Base-by-base conservation (phyloP, 345 rosid species). In the Dovyalis caffra region DNA sequence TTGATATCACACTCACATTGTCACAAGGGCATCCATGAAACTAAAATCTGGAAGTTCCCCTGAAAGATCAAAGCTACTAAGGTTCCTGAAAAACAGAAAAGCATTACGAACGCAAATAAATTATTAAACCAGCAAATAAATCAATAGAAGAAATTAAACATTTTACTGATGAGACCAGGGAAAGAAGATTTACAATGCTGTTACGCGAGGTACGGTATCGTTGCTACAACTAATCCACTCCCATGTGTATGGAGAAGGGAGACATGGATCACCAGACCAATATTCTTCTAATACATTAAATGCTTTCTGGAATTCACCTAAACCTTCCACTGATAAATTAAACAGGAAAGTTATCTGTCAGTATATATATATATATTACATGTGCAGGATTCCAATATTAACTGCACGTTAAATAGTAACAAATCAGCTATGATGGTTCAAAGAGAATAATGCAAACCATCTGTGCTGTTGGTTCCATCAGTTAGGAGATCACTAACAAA, bases 241-340 rank as follows among this genome's bases (percentile, higher is more conserved):
- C 90, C 90, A 83, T 64, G 81, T 47, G 69, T 77, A 84, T 12
- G 83, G 67, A 2, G 80, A 66, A n/a, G 89, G 87, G 33, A 86
- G 86, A 61, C 87, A 86, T 20, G 87, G 89, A 68, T 86, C 89
- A n/a, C 87, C 86, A n/a, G 65, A 63, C 87, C 89, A 84, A 2
- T 15, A 14, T 0, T 73, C 78, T 28, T 61, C 40, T 12, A 80
- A 69, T 35, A 34, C 65, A 26, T 15, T 5, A 32, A 83, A 84
- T 70, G 23, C 64, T 4, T 5, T 15, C 53, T 69, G 80, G 31
- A 81, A 37, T 20, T 51, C 68, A 26, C 14, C 74, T 67, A 86
- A 70, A 21, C 86, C 87, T 34, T 77, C 57, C 67, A 86, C 89
- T 86, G 18, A 14, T 15, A 62, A 2, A 66, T n/a, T 15, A 10